phyloP scores from a whole-genome alignment of 768 basidiomycete species.

The Fistulinella prunicolor region DNA sequence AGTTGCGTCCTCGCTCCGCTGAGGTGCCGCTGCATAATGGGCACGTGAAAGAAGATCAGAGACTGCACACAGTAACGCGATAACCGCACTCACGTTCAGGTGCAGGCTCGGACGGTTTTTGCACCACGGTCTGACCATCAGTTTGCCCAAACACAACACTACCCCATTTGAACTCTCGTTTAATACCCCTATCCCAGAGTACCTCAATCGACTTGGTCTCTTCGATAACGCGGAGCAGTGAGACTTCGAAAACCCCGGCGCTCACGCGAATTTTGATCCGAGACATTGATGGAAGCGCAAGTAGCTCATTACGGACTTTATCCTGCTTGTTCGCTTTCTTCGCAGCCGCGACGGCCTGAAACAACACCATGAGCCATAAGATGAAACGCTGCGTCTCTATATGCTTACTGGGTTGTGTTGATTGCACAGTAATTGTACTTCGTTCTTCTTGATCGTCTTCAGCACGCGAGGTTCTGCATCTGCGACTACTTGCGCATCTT shows the following conservation, averaged over 20 bases:
- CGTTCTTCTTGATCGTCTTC: constrained; percentile 70
- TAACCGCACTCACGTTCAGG: constrained; percentile 41
- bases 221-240: constrained; percentile 66
- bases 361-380: neutral
- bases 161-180: constrained; percentile 81
- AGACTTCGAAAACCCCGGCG: constrained; percentile 85
- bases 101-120: constrained; percentile 63
- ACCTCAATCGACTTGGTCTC: constrained; percentile 74
- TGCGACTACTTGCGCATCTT: constrained; percentile 1
- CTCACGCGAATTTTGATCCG: constrained; percentile 83
- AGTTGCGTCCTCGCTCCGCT: constrained; percentile 7
- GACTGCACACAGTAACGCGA: neutral
- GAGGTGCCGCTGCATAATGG: constrained; percentile 15
- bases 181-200: constrained; percentile 71
- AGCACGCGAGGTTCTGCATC: constrained; percentile 37
- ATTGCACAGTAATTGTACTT: constrained; percentile 74
- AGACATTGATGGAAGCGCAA: constrained; percentile 65
- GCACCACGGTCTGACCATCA: constrained; percentile 60
- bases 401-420: constrained; percentile 87
- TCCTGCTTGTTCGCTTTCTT: constrained; percentile 76
- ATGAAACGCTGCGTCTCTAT: neutral
- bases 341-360: constrained; percentile 67
- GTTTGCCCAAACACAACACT: constrained; percentile 75
- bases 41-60: constrained; percentile 11
- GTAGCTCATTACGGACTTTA: constrained; percentile 65